These are phyloP conservation scores for Trichophyton verrucosum DNA, from an alignment of 2,329 filamentous ascomycete species.

Conservation along the genomic window DNA sequence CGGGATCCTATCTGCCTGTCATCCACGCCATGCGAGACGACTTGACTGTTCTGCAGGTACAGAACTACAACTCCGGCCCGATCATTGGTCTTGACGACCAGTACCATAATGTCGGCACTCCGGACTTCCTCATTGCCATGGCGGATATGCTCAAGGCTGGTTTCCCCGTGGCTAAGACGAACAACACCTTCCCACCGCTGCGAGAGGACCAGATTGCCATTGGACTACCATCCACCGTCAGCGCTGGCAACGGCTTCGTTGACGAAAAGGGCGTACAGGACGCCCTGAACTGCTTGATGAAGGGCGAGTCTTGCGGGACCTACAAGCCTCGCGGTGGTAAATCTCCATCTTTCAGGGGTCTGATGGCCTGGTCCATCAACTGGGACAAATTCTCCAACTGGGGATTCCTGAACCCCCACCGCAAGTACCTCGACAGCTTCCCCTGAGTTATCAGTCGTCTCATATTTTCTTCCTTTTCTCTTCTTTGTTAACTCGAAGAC, in stretches of 20 bases:
- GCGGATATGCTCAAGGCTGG: constrained; percentile 7
- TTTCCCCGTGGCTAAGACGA: constrained; percentile 6
- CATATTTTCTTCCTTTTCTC: background rate
- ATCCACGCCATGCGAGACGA: constrained; percentile 6
- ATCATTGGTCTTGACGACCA: constrained; percentile 6
- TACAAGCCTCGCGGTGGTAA: constrained; percentile 4
- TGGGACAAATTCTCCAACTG: constrained; percentile 5
- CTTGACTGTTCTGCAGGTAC: constrained; percentile 6
- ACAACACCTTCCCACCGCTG: constrained; percentile 4
- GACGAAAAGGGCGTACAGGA: background rate
- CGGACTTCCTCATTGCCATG: constrained; percentile 7
- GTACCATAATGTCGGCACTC: background rate
- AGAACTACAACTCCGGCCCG: constrained; percentile 9
- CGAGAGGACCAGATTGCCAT: constrained; percentile 6
- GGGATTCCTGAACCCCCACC: constrained; percentile 3
- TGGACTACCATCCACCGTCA: background rate
- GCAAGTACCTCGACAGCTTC: constrained; percentile 1
- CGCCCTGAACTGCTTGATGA: constrained; percentile 5
- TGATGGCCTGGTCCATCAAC: constrained; percentile 8
- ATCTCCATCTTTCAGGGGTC: background rate
- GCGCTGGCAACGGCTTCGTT: constrained; percentile 4
- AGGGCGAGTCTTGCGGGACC: background rate
- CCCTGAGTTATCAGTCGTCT: background rate
- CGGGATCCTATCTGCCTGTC: constrained; percentile 6
- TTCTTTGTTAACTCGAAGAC: background rate